Base-by-base conservation (phyloP, 23 red algal species). In the Agarophyton chilense region DNA sequence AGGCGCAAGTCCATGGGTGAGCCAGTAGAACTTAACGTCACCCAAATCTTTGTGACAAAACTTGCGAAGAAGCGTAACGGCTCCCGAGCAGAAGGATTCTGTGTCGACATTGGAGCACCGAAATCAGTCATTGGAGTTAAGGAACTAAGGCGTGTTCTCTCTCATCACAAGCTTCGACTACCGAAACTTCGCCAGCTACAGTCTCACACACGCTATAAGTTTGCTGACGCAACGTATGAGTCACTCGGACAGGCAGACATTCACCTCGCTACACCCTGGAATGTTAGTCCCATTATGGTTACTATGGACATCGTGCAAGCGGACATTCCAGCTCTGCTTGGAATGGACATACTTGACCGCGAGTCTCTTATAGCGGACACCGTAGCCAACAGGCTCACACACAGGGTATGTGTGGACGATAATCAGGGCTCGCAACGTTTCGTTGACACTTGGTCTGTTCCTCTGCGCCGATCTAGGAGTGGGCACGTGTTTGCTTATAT, bases 241-340 rank as follows among this genome's bases (percentile, higher is more conserved):
- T 79, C 72, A 26, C 50, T 90, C 12, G 71, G 86, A 56, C 19
- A 79, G 26, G 33, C 65, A 21, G 25, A 16, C 43, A 12, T 78
- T 24, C 28, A 14, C n/a, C 52, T 90, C 10, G 32, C 29, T 31
- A 61, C 72, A 64, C 0, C 70, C 24, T 16, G 13, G 32, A 70
- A 46, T 29, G 46, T 90, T 54, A 2, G 26, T 12, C 70, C 39
- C 7, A 78, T 79, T 14, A 13, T 49, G 16, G 72, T 79, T 17
- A 45, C 19, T 6, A 52, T 78, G 40, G 72, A 90, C 21, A 29
- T 90, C 12, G 70, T 78, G 8, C 17, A 0, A 29, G 73, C 71
- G 25, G 71, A 90, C 41, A 68, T 90, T 49, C 51, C 70, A 19
- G 72, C 86, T 22, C 31, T 90, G 41, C 68, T 78, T 54, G 58